Conservation (phyloP, 1,139 yeast genomes). For the Kluyveromyces sp. region DNA sequence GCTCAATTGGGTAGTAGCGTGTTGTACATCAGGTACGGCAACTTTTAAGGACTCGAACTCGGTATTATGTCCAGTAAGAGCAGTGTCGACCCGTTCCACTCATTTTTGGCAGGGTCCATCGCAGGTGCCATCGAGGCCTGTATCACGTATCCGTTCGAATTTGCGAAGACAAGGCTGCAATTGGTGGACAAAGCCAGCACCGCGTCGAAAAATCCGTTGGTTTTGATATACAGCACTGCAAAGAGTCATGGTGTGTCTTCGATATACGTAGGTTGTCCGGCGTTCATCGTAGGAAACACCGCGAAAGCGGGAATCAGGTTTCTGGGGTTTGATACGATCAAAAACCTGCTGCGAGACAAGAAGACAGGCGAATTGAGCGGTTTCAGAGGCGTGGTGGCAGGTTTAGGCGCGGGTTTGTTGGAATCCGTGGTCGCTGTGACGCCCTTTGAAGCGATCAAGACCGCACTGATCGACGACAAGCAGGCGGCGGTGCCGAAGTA, state of each 20-base stretch:
- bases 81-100: slow-evolving; percentile 52
- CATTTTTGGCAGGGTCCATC: slow-evolving; percentile 87
- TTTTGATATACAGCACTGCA: slow-evolving; percentile 66
- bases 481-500: slow-evolving; percentile 71
- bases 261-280: slow-evolving; percentile 94
- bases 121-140: slow-evolving; percentile 94
- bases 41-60: too few species aligned
- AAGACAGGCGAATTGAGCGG: slow-evolving; percentile 77
- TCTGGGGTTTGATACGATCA: slow-evolving; percentile 85
- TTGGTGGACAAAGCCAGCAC: slow-evolving; percentile 63
- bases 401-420: slow-evolving; percentile 90
- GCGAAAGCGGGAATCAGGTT: slow-evolving; percentile 92
- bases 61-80: not conserved
- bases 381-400: slow-evolving; percentile 87
- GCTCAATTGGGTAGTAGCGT: too few species aligned
- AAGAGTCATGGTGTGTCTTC: slow-evolving; percentile 73
- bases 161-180: slow-evolving; percentile 91
- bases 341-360: slow-evolving; percentile 66
- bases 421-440: slow-evolving; percentile 93
- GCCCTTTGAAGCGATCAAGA: slow-evolving; percentile 94
- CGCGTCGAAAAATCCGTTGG: slow-evolving; percentile 75
- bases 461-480: slow-evolving; percentile 90
- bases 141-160: slow-evolving; percentile 91
- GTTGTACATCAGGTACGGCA: too few species aligned
- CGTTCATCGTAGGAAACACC: slow-evolving; percentile 91